Percentiles rank a stretch among this genome's conserved stretches.
Evolutionary conservation across 495 filamentous ascomycete genomes (phyloP).

Genomic region (Annulohypoxylon bovei): DNA sequence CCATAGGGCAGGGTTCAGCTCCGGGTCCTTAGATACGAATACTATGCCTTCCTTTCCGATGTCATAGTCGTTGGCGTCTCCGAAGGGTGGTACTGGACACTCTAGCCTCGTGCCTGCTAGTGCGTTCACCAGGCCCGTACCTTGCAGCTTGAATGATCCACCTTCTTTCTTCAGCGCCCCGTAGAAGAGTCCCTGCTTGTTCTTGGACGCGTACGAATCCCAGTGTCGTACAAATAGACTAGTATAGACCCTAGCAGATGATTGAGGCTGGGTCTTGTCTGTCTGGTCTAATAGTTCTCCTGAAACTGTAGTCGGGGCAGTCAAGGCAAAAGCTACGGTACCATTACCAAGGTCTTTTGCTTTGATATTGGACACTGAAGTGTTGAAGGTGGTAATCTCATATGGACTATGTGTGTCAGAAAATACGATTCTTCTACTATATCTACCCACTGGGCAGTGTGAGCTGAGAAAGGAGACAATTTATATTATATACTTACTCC

Average conservation of each 20-base stretch:
- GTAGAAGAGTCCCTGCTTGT: slow-evolving; percentile 78
- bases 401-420: slow-evolving; percentile 58
- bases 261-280: slow-evolving; percentile 62
- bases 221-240: slow-evolving; percentile 80
- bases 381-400: slow-evolving; percentile 70
- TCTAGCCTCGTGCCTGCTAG: slow-evolving; percentile 66
- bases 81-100: slow-evolving; percentile 69
- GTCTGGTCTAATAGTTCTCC: slow-evolving; percentile 71
- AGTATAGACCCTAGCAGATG: slow-evolving; percentile 73
- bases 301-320: slow-evolving; percentile 67
- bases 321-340: slow-evolving; percentile 75
- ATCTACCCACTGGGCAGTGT: slow-evolving; percentile 34
- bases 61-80: slow-evolving; percentile 65
- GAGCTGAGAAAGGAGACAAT: slow-evolving; percentile 1
- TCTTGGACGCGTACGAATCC: slow-evolving; percentile 75
- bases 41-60: slow-evolving; percentile 68
- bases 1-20: slow-evolving; percentile 77
- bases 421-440: not conserved
- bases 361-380: slow-evolving; percentile 79
- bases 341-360: slow-evolving; percentile 67
- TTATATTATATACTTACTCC: slow-evolving; percentile 39
- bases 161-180: slow-evolving; percentile 65
- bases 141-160: slow-evolving; percentile 52
- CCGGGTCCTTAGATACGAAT: slow-evolving; percentile 87
- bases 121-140: slow-evolving; percentile 63